Percentiles rank a stretch among this genome's conserved stretches.
These are phyloP conservation scores for Cyclocybe aegerita DNA, from an alignment of 768 basidiomycete species.

Conservation along the genomic window DNA sequence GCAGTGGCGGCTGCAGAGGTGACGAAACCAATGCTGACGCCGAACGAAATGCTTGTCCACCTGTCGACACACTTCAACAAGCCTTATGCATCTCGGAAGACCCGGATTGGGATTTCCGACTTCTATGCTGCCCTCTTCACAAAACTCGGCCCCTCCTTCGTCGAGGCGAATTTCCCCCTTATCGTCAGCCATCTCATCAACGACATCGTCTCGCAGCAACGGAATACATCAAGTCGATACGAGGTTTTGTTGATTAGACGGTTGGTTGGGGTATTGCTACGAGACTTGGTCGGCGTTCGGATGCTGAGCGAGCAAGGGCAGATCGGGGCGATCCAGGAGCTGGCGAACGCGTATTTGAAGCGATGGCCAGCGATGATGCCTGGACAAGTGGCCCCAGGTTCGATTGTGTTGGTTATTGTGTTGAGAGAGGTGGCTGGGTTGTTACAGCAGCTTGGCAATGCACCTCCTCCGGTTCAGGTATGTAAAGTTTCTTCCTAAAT, in stretches of 20 bases:
- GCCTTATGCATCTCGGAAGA: constrained; percentile 60
- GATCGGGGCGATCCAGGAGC: constrained; percentile 85
- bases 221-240: constrained; percentile 58
- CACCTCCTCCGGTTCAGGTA: constrained; percentile 85
- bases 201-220: constrained; percentile 68
- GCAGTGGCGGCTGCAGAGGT: constrained; percentile 49
- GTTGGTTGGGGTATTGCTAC: constrained; percentile 72
- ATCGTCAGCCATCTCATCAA: constrained; percentile 76
- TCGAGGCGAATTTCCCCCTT: constrained; percentile 80
- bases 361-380: constrained; percentile 95
- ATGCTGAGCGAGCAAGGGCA: constrained; percentile 94
- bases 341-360: constrained; percentile 79
- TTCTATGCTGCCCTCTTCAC: constrained; percentile 80
- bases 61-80: constrained; percentile 85
- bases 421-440: constrained; percentile 85
- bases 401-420: constrained; percentile 68
- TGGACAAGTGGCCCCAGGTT: constrained; percentile 68
- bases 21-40: constrained; percentile 68
- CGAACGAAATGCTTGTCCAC: constrained; percentile 78
- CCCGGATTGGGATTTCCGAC: constrained; percentile 84
- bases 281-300: constrained; percentile 85
- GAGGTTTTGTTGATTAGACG: constrained; percentile 74
- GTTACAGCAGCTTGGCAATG: constrained; percentile 87
- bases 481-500: constrained; percentile 7
- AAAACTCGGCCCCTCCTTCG: constrained; percentile 71